A percentile compares a stretch with the other conserved stretches of the same genome.
Conservation (phyloP, 2,329 filamentous ascomycete species). For the Verticillium albo-atrum region DNA sequence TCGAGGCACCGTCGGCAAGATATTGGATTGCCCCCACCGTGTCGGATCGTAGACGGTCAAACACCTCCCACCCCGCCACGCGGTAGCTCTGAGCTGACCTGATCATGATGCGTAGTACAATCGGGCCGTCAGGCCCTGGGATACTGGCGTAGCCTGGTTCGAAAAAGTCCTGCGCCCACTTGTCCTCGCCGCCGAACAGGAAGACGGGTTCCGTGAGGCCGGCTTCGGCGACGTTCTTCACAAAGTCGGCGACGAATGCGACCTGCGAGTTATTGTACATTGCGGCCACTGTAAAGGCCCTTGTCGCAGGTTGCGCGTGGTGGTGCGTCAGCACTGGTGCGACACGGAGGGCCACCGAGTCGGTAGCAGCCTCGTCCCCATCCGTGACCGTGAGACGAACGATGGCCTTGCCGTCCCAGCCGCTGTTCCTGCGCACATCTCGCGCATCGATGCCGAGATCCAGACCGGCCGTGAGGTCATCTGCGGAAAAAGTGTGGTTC, state of each 20-base stretch:
- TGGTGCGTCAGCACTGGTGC: constrained; percentile 33
- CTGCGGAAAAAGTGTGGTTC: constrained; percentile 21
- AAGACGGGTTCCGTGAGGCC: constrained; percentile 14
- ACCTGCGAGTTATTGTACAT: neutral
- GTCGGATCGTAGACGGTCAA: constrained; percentile 22
- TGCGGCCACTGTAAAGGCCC: constrained; percentile 18
- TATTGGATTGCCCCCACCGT: constrained; percentile 25
- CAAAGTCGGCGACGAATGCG: neutral
- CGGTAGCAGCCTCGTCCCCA: constrained; percentile 3
- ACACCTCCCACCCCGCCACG: constrained; percentile 23
- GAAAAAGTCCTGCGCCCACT: constrained; percentile 34
- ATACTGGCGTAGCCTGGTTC: constrained; percentile 33
- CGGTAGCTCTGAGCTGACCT: constrained; percentile 21
- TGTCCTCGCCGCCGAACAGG: constrained; percentile 19
- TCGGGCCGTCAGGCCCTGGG: constrained; percentile 26
- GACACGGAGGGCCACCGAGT: constrained; percentile 26
- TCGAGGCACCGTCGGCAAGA: constrained; percentile 15
- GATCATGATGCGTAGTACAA: constrained; percentile 27
- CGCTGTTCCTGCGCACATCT: constrained; percentile 15
- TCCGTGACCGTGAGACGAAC: constrained; percentile 17
- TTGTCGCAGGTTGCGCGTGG: constrained; percentile 23
- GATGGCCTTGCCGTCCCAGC: constrained; percentile 22
- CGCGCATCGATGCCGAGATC: constrained; percentile 30
- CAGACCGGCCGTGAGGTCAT: constrained; percentile 22
- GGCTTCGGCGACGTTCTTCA: constrained; percentile 2